Base-by-base conservation (phyloP, 257 asterid genomes). In the Rhazya stricta region DNA sequence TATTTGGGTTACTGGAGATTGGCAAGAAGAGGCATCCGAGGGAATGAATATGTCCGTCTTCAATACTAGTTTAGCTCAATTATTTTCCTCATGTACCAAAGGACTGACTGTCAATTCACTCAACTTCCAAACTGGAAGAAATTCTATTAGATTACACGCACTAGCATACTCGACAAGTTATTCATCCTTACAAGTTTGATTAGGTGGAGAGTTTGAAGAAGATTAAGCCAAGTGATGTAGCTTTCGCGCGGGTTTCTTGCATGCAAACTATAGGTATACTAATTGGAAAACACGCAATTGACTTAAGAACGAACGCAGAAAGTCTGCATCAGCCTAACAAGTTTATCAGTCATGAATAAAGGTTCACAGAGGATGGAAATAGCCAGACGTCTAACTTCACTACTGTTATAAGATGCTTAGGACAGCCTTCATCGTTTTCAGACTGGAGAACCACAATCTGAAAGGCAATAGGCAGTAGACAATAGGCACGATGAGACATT, bases 91-190 rank as follows among this genome's bases (percentile, higher is more conserved):
- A 69, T 76, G 71, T 69, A 65, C 5, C 71, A 12, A 43, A 32
- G 32, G 76, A 69, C 71, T 70, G 66, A 60, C 60, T 50, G 63
- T 43, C 75, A 76, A 58, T 11, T 54, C 74, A 54, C 46, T 42
- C 50, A 67, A 42, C 74, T 69, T 29, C 66, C 21, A n/a, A 77
- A 58, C 45, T 39, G 42, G 15, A 43, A 51, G 23, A 42, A 30
- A 57, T 16, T 43, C 25, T 56, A 32, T 69, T 76, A 10, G 21
- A 29, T n/a, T n/a, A n/a, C n/a, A n/a, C n/a, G n/a, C n/a, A n/a
- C n/a, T n/a, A n/a, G n/a, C n/a, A 3, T 58, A 39, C 34, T 12
- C n/a, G n/a, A 57, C 45, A 53, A 51, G n/a, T 36, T 36, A 23
- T 46, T 65, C 50, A 37, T 32, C 48, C 34, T 2, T 74, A 48